These are phyloP conservation scores for Gloeopeniophorella convolvens DNA, from an alignment of 768 basidiomycete species.

Conservation along the genomic window DNA sequence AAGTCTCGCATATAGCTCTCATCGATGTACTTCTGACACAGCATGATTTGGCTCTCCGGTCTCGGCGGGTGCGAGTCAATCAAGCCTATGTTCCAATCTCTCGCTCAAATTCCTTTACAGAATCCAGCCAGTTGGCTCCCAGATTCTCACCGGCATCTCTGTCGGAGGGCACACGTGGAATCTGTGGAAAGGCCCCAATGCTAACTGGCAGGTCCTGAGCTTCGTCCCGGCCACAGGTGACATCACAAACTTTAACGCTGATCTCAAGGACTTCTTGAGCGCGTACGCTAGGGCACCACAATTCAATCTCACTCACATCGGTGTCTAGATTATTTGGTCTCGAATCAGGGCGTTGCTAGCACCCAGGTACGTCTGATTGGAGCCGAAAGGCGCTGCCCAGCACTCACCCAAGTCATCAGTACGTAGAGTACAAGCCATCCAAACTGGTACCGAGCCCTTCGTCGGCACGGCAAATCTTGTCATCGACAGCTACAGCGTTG, in stretches of 20 bases:
- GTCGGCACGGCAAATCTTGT: conserved; percentile 42
- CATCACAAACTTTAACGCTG: conserved; percentile 44
- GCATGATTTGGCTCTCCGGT: too few relatives aligned
- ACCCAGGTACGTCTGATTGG: conserved; percentile 33
- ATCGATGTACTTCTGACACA: too few relatives aligned
- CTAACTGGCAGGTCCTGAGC: conserved; percentile 51
- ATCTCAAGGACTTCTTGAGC: conserved; percentile 53
- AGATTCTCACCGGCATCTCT: conserved; percentile 38
- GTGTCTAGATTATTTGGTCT: conserved; percentile 41
- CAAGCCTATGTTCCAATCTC: conserved; percentile 55
- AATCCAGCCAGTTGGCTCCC: conserved; percentile 51
- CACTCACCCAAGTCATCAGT: neutral
- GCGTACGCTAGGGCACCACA: conserved; percentile 16
- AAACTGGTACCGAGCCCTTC: conserved; percentile 54
- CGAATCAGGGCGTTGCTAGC: conserved; percentile 40
- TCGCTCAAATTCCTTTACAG: too few relatives aligned
- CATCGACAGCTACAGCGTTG: conserved; percentile 36
- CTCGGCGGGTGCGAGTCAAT: too few relatives aligned
- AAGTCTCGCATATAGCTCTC: too few relatives aligned
- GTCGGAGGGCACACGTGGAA: too few relatives aligned
- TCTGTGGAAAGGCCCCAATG: conserved; percentile 48
- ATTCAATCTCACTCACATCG: neutral
- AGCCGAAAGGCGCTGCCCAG: neutral
- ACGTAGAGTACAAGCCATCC: conserved; percentile 51
- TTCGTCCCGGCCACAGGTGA: conserved; percentile 45